Evolutionary conservation across 495 filamentous ascomycete genomes (phyloP).

Genomic region (Neurospora sp.): DNA sequence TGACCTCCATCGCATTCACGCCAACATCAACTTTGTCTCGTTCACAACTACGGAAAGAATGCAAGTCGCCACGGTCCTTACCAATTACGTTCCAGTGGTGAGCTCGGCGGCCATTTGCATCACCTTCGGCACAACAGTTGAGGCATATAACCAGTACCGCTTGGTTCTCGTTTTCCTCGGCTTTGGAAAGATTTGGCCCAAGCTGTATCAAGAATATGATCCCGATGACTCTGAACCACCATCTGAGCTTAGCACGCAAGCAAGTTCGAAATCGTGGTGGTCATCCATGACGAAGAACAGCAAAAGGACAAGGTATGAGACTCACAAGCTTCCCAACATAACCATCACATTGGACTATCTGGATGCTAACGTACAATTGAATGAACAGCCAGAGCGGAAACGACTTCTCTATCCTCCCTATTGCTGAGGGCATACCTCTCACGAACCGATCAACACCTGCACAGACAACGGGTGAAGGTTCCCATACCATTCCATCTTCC

Average conservation of each 20-base stretch:
- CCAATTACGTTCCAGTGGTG: constrained; percentile 58
- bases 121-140: constrained; percentile 73
- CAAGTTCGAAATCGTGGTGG: constrained; percentile 4
- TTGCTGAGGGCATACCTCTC: constrained; percentile 2
- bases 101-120: constrained; percentile 53
- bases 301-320: neutral
- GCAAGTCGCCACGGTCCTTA: constrained; percentile 38
- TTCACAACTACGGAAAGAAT: constrained; percentile 48
- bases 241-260: neutral
- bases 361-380: neutral
- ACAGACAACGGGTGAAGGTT: neutral
- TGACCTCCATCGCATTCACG: constrained; percentile 27
- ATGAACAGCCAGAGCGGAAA: constrained; percentile 2
- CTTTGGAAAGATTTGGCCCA: constrained; percentile 39
- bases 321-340: neutral
- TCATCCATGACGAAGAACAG: neutral
- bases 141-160: constrained; percentile 66
- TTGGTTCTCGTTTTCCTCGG: constrained; percentile 39
- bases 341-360: neutral
- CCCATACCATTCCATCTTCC: neutral
- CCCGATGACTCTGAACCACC: constrained; percentile 1
- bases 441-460: neutral
- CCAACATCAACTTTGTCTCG: constrained; percentile 47
- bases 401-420: constrained; percentile 8
- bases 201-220: constrained; percentile 21